Conservation (phyloP, 2,329 filamentous ascomycete genomes). For the Fusarium caatingaense region DNA sequence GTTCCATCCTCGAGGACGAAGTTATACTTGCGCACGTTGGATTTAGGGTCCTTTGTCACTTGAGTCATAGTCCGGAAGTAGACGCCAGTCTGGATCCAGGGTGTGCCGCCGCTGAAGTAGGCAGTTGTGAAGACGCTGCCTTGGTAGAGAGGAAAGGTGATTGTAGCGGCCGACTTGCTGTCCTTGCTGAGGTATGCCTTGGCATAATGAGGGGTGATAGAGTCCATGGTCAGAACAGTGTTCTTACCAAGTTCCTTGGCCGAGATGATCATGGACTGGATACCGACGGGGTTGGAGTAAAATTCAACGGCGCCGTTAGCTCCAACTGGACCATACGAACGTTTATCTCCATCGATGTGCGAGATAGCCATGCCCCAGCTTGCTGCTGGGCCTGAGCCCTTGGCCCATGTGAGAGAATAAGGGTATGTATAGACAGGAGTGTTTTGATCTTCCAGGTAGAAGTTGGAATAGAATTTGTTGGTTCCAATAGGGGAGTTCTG, state of each 20-base stretch:
- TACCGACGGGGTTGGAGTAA: constrained; percentile 83
- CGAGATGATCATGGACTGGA: constrained; percentile 84
- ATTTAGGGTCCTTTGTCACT: constrained; percentile 65
- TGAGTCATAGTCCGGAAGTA: constrained; percentile 77
- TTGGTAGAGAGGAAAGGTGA: constrained; percentile 87
- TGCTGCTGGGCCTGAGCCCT: constrained; percentile 68
- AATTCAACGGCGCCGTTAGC: constrained; percentile 71
- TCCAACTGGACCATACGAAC: constrained; percentile 72
- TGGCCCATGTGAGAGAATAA: constrained; percentile 76
- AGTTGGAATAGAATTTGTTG: constrained; percentile 86
- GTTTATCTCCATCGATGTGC: constrained; percentile 75
- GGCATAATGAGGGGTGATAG: constrained; percentile 67
- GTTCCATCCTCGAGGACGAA: constrained; percentile 77
- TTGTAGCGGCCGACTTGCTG: constrained; percentile 63
- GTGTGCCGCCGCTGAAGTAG: constrained; percentile 76
- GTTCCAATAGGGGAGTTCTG: constrained; percentile 69
- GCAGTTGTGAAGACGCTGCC: constrained; percentile 90
- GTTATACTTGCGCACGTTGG: constrained; percentile 79
- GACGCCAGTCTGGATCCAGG: constrained; percentile 78
- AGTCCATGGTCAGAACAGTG: constrained; percentile 67
- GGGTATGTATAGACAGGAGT: constrained; percentile 80
- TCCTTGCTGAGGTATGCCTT: constrained; percentile 75
- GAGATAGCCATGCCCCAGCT: constrained; percentile 84
- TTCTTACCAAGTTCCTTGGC: constrained; percentile 75
- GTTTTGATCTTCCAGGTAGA: constrained; percentile 79